These are phyloP conservation scores for Xylaria sp. DNA, from an alignment of 2,329 filamentous ascomycete genomes.

Conservation along the genomic window DNA sequence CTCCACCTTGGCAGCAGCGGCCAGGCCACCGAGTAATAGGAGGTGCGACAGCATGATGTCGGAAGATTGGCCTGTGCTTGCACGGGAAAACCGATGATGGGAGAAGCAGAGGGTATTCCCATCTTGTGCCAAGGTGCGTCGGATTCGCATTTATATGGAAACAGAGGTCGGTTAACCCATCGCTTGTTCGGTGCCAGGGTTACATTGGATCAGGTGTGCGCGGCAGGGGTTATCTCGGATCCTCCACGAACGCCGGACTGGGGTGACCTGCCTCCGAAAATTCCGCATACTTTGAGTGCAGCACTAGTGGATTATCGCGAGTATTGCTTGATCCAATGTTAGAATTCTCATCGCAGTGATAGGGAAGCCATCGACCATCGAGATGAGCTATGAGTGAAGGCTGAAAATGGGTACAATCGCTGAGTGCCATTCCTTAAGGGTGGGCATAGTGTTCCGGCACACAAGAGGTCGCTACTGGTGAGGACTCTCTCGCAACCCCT, in stretches of 20 bases:
- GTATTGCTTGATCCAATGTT: too few relatives aligned
- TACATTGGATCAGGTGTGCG: background rate
- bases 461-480: too few relatives aligned
- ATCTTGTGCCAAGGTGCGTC: background rate
- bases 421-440: too few relatives aligned
- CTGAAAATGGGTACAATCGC: too few relatives aligned
- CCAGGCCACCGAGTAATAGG: constrained; percentile 9
- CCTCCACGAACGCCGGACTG: background rate
- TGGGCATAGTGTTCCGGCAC: too few relatives aligned
- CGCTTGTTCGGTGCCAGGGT: background rate
- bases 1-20: constrained; percentile 49
- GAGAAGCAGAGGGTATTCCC: background rate
- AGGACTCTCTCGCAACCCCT: too few relatives aligned
- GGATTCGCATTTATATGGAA: background rate
- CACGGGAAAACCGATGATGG: background rate
- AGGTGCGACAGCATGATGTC: constrained; percentile 2
- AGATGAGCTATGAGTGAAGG: too few relatives aligned
- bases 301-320: too few relatives aligned
- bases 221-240: background rate
- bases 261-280: background rate
- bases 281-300: background rate
- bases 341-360: too few relatives aligned
- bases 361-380: too few relatives aligned
- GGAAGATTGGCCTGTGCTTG: background rate
- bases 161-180: background rate